These are phyloP conservation scores for Penicillium salamii DNA, from an alignment of 495 filamentous ascomycete genomes.

Conservation along the genomic window DNA sequence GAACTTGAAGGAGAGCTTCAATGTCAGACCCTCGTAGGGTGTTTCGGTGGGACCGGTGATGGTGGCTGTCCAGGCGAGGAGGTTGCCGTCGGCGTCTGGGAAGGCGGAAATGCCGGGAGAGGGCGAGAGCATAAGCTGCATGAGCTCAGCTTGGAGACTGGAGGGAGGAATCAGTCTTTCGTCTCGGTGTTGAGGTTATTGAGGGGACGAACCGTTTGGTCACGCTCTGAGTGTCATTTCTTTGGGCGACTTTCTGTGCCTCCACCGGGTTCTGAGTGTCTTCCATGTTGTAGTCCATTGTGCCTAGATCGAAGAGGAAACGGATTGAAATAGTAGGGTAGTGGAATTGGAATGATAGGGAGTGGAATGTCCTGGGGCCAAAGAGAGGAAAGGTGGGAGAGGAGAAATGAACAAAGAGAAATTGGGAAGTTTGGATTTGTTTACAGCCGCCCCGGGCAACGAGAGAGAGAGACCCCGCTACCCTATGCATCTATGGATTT, in stretches of 20 bases:
- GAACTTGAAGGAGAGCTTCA: slow-evolving; percentile 93
- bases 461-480: not conserved
- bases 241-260: slow-evolving; percentile 50
- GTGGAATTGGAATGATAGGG: slow-evolving; percentile 29
- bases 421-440: slow-evolving; percentile 2
- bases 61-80: slow-evolving; percentile 88
- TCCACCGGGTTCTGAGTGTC: slow-evolving; percentile 71
- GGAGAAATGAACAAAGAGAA: not conserved
- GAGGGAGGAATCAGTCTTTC: slow-evolving; percentile 3
- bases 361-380: slow-evolving; percentile 32
- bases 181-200: not conserved
- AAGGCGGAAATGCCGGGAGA: slow-evolving; percentile 95
- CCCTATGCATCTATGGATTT: too few species aligned
- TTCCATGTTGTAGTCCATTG: slow-evolving; percentile 67
- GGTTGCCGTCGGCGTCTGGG: slow-evolving; percentile 83
- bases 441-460: slow-evolving; percentile 9
- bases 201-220: slow-evolving; percentile 63
- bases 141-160: slow-evolving; percentile 93
- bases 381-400: slow-evolving; percentile 4
- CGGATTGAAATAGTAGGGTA: too few species aligned
- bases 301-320: slow-evolving; percentile 4
- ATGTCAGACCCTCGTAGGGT: slow-evolving; percentile 80
- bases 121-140: slow-evolving; percentile 94
- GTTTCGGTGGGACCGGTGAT: slow-evolving; percentile 90
- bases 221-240: slow-evolving; percentile 66